Conservation (phyloP, 768 basidiomycete genomes). For the Rhizopogon vinicolor region DNA sequence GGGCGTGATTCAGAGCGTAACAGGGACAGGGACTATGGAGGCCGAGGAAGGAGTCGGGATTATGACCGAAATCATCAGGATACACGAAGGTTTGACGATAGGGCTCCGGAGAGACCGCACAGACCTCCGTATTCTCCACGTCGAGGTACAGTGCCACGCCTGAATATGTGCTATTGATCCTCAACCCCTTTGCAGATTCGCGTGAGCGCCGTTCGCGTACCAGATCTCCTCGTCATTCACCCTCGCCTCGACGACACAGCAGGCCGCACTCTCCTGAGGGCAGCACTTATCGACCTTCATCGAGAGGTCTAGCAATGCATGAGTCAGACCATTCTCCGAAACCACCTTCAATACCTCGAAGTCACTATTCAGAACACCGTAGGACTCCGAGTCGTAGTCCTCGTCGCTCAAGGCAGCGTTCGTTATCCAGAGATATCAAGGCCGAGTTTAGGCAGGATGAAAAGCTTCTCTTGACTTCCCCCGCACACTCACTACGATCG, state of each 20-base stretch:
- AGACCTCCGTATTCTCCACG: not conserved
- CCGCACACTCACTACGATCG: not conserved
- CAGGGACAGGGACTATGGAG: constrained; percentile 15
- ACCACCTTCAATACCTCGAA: not conserved
- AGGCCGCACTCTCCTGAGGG: not conserved
- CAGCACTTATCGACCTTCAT: not conserved
- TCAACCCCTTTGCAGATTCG: not conserved
- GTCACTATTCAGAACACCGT: not conserved
- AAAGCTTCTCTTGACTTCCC: not conserved
- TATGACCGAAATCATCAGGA: constrained; percentile 11
- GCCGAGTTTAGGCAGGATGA: not conserved
- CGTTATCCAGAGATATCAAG: not conserved
- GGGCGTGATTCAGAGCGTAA: constrained; percentile 13
- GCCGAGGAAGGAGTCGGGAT: constrained; percentile 12
- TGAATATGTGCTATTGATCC: not conserved
- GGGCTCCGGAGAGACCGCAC: not conserved
- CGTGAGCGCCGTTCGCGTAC: not conserved
- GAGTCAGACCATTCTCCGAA: not conserved
- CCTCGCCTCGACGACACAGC: not conserved
- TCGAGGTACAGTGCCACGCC: not conserved
- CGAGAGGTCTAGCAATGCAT: not conserved
- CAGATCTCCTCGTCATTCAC: not conserved
- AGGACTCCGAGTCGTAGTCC: not conserved
- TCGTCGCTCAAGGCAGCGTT: not conserved
- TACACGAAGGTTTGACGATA: constrained; percentile 1